Evolutionary conservation across 331 rosid genomes (phyloP).

Genomic region (Quercus lobata): DNA sequence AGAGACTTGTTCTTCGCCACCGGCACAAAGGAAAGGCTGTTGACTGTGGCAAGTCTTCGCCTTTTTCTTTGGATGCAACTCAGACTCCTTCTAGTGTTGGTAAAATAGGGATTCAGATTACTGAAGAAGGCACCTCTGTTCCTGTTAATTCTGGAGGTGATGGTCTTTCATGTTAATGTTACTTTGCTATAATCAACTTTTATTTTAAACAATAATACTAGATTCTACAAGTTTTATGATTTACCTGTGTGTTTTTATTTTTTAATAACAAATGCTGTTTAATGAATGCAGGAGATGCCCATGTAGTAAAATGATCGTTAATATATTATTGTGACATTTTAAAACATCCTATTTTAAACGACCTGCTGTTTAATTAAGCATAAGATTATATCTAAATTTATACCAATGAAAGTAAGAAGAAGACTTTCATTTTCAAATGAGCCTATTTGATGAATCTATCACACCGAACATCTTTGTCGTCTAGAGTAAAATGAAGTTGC

Average conservation of each 20-base stretch:
- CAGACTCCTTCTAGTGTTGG: constrained; percentile 23
- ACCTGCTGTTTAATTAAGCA: neutral
- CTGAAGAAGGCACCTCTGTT: constrained; percentile 19
- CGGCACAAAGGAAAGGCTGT: constrained; percentile 3
- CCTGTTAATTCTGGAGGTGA: constrained; percentile 31
- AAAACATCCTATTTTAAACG: neutral
- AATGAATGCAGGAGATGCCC: neutral
- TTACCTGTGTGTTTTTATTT: neutral
- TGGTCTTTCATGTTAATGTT: neutral
- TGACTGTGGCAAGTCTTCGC: constrained; percentile 6
- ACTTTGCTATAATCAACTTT: neutral
- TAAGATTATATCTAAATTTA: neutral
- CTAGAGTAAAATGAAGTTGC: neutral
- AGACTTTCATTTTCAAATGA: neutral
- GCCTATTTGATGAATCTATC: neutral
- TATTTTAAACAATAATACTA: neutral
- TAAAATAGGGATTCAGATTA: constrained; percentile 17
- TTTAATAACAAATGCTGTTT: neutral
- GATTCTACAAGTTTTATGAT: neutral
- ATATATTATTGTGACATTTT: neutral
- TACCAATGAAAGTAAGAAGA: neutral
- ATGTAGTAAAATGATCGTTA: neutral
- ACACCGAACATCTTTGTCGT: neutral
- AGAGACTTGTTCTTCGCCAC: constrained; percentile 20
- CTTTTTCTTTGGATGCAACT: constrained; percentile 19